Evolutionary conservation across 2,329 filamentous ascomycete genomes (phyloP).

Genomic region (Paraphoma sp.): DNA sequence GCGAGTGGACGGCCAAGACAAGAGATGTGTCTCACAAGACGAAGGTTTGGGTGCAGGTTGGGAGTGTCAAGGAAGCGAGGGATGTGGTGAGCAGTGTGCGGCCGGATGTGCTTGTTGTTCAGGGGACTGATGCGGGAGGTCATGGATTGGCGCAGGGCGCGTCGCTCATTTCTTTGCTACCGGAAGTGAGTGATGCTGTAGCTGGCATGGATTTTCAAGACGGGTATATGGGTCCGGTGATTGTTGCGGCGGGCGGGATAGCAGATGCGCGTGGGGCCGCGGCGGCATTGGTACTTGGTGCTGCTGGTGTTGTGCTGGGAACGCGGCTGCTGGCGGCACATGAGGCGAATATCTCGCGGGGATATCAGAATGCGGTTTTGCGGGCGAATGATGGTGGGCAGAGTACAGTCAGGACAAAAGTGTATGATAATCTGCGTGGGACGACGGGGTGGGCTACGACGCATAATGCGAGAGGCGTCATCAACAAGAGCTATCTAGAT

Average conservation of each 20-base stretch:
- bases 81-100: constrained; percentile 55
- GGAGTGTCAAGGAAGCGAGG: constrained; percentile 63
- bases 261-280: constrained; percentile 62
- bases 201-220: constrained; percentile 15
- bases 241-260: constrained; percentile 68
- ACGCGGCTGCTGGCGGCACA: constrained; percentile 66
- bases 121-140: constrained; percentile 70
- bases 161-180: constrained; percentile 63
- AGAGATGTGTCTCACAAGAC: constrained; percentile 45
- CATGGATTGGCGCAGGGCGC: constrained; percentile 65
- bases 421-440: constrained; percentile 62
- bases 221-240: constrained; percentile 25
- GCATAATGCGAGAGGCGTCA: constrained; percentile 65
- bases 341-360: constrained; percentile 56
- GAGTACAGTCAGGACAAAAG: constrained; percentile 57
- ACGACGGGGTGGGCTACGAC: constrained; percentile 64
- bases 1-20: constrained; percentile 38
- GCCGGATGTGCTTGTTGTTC: constrained; percentile 66
- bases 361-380: constrained; percentile 57
- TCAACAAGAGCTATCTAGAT: constrained; percentile 61
- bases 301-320: constrained; percentile 64
- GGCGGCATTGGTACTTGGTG: constrained; percentile 62
- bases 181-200: constrained; percentile 62
- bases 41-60: constrained; percentile 67
- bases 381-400: constrained; percentile 58